phyloP scores from a whole-genome alignment of 140 eudicot species.

The Anethum foeniculum region DNA sequence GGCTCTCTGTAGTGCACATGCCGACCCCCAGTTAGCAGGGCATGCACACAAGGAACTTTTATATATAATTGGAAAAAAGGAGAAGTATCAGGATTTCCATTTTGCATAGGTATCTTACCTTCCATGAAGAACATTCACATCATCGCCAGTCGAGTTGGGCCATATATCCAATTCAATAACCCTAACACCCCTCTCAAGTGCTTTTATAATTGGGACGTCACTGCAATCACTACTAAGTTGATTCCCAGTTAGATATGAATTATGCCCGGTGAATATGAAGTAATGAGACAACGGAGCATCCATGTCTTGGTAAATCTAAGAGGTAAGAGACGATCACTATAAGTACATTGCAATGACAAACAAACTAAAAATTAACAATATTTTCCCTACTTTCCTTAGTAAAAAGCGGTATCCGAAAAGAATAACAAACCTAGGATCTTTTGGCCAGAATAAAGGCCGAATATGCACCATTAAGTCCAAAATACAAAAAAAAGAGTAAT shows the following conservation, averaged over 20 bases:
- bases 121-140: slow-evolving; percentile 90
- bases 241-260: slow-evolving; percentile 91
- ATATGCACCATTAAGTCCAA: not conserved
- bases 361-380: not conserved
- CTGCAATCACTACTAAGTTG: slow-evolving; percentile 95
- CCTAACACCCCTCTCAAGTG: slow-evolving; percentile 71
- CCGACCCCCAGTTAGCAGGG: not conserved
- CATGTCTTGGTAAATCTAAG: slow-evolving; percentile 94
- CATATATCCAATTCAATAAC: slow-evolving; percentile 95
- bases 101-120: slow-evolving; percentile 37
- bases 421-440: not conserved
- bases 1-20: not conserved
- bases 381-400: not conserved
- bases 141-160: slow-evolving; percentile 78
- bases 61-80: not conserved
- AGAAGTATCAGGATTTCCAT: not conserved
- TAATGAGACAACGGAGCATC: slow-evolving; percentile 89
- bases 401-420: not conserved
- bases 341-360: not conserved
- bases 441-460: not conserved
- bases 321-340: slow-evolving; percentile 12
- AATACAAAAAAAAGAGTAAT: not conserved
- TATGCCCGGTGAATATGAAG: slow-evolving; percentile 87
- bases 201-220: slow-evolving; percentile 74
- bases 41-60: not conserved